Percentiles rank a stretch among this genome's conserved stretches.
These are phyloP conservation scores for Balamuthia mandrillaris DNA, from an alignment of 208 protist species.

Conservation along the genomic window DNA sequence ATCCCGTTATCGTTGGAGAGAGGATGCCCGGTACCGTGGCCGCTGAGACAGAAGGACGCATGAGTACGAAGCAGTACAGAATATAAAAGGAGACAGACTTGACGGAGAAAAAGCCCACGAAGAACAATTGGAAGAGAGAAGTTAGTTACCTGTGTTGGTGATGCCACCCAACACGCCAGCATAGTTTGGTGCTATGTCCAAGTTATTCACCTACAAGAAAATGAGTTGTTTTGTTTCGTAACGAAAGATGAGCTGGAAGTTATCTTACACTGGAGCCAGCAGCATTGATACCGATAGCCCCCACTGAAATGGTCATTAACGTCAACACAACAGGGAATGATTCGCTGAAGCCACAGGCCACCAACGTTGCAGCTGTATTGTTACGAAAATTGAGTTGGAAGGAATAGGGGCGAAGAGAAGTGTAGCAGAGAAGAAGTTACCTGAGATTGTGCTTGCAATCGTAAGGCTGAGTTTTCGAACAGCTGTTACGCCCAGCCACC, in stretches of 20 bases:
- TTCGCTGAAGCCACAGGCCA: neutral
- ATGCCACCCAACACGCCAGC: slow-evolving; percentile 29
- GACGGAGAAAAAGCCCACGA: no score
- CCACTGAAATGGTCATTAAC: slow-evolving; percentile 29
- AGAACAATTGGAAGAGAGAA: no score
- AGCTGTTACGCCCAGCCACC: slow-evolving; percentile 6
- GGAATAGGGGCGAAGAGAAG: no score
- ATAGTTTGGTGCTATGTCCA: slow-evolving; percentile 32
- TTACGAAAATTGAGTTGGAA: no score
- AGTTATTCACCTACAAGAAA: no score
- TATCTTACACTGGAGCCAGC: neutral
- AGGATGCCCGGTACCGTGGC: slow-evolving; percentile 31
- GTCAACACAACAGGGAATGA: slow-evolving; percentile 9
- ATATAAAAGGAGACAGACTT: no score
- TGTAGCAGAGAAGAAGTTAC: no score
- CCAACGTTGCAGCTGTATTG: no score
- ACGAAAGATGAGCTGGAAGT: no score
- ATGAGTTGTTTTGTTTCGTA: no score
- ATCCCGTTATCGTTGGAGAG: neutral
- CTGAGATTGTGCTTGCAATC: slow-evolving; percentile 22
- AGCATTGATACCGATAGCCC: slow-evolving; percentile 9
- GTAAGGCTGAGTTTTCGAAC: neutral
- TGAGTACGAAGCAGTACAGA: no score
- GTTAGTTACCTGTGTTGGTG: slow-evolving; percentile 25
- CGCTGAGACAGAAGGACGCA: no score